A percentile compares a stretch with the other conserved stretches of the same genome.
Evolutionary conservation across 305 asterid genomes (phyloP).

Genomic region (Solanum chacoense): DNA sequence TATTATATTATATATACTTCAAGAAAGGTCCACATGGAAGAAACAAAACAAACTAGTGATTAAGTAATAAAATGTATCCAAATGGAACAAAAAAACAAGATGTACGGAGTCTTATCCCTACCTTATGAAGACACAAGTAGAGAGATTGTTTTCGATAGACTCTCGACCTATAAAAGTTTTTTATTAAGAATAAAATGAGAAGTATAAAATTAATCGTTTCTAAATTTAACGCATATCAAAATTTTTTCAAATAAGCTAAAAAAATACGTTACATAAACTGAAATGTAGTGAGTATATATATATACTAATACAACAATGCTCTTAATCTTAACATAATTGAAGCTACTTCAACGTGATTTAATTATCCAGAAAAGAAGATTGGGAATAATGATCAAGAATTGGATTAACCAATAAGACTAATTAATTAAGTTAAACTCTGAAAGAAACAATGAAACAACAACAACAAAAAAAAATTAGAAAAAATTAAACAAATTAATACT

Average conservation of each 20-base stretch:
- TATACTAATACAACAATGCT: not conserved
- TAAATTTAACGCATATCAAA: not conserved
- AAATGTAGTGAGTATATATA: not conserved
- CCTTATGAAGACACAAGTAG: not conserved
- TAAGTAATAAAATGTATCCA: not conserved
- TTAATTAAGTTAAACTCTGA: not conserved
- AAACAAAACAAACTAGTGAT: not conserved
- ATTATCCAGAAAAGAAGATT: not conserved
- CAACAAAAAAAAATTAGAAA: not conserved
- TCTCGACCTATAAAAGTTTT: not conserved
- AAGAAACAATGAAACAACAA: not conserved
- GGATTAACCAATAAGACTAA: not conserved
- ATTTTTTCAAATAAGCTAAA: not conserved
- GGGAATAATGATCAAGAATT: not conserved
- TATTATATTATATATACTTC: not conserved
- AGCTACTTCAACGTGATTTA: not conserved
- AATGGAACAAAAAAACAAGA: not conserved
- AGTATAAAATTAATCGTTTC: not conserved
- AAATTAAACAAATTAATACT: not conserved
- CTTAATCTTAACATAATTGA: not conserved
- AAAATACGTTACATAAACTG: not conserved
- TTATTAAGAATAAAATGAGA: not conserved
- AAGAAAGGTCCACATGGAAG: not conserved
- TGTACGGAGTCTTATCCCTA: not conserved
- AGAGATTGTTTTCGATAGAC: not conserved